These are phyloP conservation scores for Dentipellis fragilis DNA, from an alignment of 768 basidiomycete species.

Conservation along the genomic window DNA sequence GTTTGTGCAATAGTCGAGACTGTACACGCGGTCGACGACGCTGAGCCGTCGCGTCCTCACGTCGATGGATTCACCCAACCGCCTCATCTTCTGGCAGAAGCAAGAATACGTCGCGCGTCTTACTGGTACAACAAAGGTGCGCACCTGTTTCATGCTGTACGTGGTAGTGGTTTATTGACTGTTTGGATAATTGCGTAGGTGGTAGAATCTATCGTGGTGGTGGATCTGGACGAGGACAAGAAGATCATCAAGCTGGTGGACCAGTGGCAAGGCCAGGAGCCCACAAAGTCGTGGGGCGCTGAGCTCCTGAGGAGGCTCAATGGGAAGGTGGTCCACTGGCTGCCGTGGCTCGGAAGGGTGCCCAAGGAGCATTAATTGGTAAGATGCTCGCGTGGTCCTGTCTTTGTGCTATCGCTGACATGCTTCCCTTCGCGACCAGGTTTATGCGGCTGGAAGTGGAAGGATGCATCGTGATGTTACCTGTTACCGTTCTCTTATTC, in stretches of 20 bases:
- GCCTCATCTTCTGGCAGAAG: conserved; percentile 46
- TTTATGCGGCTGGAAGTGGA: too few species aligned
- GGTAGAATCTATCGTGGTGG: conserved; percentile 48
- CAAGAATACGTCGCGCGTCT: conserved; percentile 53
- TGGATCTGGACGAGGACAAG: conserved; percentile 57
- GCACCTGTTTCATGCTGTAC: not conserved
- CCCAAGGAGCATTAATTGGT: conserved; percentile 26
- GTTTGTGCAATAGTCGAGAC: conserved; percentile 33
- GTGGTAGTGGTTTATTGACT: not conserved
- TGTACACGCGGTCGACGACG: conserved; percentile 41
- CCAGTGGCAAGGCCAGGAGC: conserved; percentile 48
- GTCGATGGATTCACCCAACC: conserved; percentile 48
- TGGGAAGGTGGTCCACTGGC: conserved; percentile 40
- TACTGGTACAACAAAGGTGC: conserved; percentile 41
- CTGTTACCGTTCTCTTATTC: too few species aligned
- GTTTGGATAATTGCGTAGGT: conserved; percentile 24
- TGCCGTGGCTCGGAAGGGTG: conserved; percentile 42
- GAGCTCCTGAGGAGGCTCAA: conserved; percentile 37
- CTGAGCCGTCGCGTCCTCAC: conserved; percentile 46
- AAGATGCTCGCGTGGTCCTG: too few species aligned
- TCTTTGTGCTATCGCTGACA: too few species aligned
- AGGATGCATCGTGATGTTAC: too few species aligned
- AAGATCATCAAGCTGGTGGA: conserved; percentile 51
- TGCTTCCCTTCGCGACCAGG: too few species aligned
- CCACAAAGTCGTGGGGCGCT: conserved; percentile 38